Conservation (phyloP, 306 rosid species). For the Cucumis cinereus region DNA sequence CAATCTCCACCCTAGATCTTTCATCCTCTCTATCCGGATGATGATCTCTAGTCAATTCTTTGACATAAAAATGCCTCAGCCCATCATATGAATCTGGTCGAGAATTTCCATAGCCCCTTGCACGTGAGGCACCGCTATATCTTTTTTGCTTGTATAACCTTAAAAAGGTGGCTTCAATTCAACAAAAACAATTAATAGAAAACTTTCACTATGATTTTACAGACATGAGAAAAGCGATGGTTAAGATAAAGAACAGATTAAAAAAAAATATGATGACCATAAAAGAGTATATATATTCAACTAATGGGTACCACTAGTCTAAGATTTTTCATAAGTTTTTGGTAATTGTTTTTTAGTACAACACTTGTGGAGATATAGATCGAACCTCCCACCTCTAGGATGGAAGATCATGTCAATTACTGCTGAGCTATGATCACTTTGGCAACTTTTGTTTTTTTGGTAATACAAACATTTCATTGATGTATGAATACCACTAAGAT, state of each 20-base stretch:
- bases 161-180: constrained; percentile 52
- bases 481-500: not conserved
- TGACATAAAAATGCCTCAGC: constrained; percentile 48
- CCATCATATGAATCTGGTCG: constrained; percentile 42
- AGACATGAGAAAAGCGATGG: not conserved
- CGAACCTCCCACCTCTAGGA: no score
- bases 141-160: constrained; percentile 61
- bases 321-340: no score
- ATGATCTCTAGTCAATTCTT: constrained; percentile 92
- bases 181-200: constrained; percentile 21
- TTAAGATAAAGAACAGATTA: not conserved
- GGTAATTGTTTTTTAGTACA: no score
- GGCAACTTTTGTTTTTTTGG: no score
- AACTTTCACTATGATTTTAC: constrained; percentile 6
- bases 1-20: constrained; percentile 73
- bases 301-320: not conserved
- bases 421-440: no score
- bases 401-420: no score
- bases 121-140: constrained; percentile 36
- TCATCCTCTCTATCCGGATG: constrained; percentile 92
- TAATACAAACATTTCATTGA: no score
- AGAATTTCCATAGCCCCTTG: constrained; percentile 41
- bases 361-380: no score
- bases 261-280: not conserved
- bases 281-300: not conserved